Percentiles rank a stretch among this genome's conserved stretches.
Evolutionary conservation across 371 early-diverging fungal species (phyloP).

Genomic region (Mortierella sp.): DNA sequence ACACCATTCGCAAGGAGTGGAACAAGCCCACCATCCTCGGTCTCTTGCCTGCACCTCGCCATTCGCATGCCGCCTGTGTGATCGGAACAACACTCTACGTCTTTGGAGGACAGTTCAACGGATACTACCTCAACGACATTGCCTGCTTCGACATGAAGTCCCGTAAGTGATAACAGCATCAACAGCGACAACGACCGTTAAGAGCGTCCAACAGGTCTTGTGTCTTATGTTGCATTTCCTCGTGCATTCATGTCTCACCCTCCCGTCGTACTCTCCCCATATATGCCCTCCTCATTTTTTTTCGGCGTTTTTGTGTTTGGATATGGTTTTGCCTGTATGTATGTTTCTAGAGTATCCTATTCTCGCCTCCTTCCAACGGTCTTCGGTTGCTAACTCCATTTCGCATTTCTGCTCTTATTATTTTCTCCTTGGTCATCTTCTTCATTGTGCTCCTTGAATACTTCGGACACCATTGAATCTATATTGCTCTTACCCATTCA

Average conservation of each 20-base stretch:
- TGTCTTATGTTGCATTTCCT: not conserved
- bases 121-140: slow-evolving; percentile 77
- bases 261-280: not conserved
- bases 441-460: not conserved
- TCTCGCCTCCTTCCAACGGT: not conserved
- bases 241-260: not conserved
- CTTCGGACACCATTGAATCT: not conserved
- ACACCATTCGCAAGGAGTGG: slow-evolving; percentile 66
- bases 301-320: not conserved
- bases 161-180: slow-evolving; percentile 57
- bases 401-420: slow-evolving; percentile 15
- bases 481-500: not conserved
- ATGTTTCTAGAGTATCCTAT: not conserved
- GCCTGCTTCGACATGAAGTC: slow-evolving; percentile 75
- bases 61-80: slow-evolving; percentile 76
- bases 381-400: not conserved
- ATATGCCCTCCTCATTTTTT: not conserved
- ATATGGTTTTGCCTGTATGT: not conserved
- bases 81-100: slow-evolving; percentile 77
- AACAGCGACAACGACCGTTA: no score
- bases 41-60: slow-evolving; percentile 71
- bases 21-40: slow-evolving; percentile 69
- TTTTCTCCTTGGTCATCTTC: not conserved
- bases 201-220: no score
- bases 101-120: slow-evolving; percentile 81